Percentiles rank a stretch among this genome's conserved stretches.
Evolutionary conservation across 345 rosid species (phyloP).

Genomic region (Nasturtium officinale): DNA sequence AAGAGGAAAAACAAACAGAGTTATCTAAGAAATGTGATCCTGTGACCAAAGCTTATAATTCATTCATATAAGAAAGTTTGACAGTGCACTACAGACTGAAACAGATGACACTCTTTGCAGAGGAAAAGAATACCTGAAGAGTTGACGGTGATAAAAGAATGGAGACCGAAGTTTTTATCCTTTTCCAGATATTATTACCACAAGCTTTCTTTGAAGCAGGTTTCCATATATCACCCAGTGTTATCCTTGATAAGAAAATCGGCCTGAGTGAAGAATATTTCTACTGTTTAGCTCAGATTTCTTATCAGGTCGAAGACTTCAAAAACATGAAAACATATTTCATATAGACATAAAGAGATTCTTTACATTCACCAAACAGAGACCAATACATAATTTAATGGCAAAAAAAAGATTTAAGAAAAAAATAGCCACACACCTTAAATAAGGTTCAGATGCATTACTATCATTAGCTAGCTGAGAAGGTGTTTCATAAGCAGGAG

Average conservation of each 20-base stretch:
- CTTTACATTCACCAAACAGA: constrained; percentile 1
- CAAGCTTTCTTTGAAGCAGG: constrained; percentile 73
- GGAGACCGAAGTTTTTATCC: constrained; percentile 73
- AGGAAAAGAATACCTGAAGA: constrained; percentile 67
- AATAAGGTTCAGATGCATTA: constrained; percentile 68
- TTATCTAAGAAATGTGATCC: constrained; percentile 12
- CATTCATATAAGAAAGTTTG: constrained; percentile 13
- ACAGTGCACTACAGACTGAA: constrained; percentile 3
- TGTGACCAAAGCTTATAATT: constrained; percentile 14
- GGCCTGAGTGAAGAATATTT: constrained; percentile 60
- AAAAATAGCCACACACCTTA: constrained; percentile 58
- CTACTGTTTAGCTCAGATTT: constrained; percentile 21
- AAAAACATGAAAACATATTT: not conserved
- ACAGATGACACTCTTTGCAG: constrained; percentile 1
- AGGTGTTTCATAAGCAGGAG: constrained; percentile 64
- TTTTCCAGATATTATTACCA: constrained; percentile 76
- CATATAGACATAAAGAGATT: constrained; percentile 5
- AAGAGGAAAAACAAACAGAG: constrained; percentile 37
- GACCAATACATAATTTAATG: constrained; percentile 14
- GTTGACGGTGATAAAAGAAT: constrained; percentile 80
- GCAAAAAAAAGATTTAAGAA: not conserved
- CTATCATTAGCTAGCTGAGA: constrained; percentile 55
- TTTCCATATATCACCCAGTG: constrained; percentile 89
- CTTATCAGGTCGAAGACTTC: constrained; percentile 9
- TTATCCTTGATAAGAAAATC: constrained; percentile 81